Base-by-base conservation (phyloP, 1,139 yeast genomes). In the Blastobotrys persicus region DNA sequence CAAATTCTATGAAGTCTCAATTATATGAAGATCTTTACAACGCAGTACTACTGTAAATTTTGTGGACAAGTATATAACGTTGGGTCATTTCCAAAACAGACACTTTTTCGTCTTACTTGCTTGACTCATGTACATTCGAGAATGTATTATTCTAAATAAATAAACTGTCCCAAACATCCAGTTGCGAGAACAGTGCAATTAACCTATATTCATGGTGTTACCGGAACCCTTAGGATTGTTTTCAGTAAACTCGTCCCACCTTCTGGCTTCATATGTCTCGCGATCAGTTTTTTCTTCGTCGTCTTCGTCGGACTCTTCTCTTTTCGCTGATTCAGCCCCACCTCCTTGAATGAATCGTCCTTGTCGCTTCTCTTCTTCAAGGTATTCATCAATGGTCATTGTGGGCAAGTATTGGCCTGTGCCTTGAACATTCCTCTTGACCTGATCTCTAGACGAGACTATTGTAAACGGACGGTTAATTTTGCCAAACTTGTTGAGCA, bases 401-500 rank as follows among this genome's bases (percentile, higher is more conserved):
- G 97, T 88, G 1, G 99, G 99, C 35, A 92, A 73, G 33, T 79
- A 82, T 67, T 92, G 98, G 0, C 98, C 98, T 1, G 95, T 88
- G 1, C 98, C 97, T 62, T 80, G 82, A 0, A 91, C 96, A 58
- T 82, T 80, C 23, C 74, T 70, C 50, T 76, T 74, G 18, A 88
- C 59, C 42, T 82, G 79, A 20, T 81, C 78, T 48, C 86, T 75
- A 4, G 81, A 73, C 18, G 62, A 54, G 4, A 88, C 80, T 28
- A 92, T 77, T 0, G 94, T 87, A 66, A 92, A 92, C 5, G 97
- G 98, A 56, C 86, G 79, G 37, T 88, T 68, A 1, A 89, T 84
- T 64, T 83, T 85, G 2, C 97, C 97, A 46, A 35, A 46, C 46
- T 39, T 50, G 34, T 44, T 44, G 46, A 40, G 44, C 52, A 42